phyloP scores from a whole-genome alignment of 768 basidiomycete species.

The Mycena epipterygia region DNA sequence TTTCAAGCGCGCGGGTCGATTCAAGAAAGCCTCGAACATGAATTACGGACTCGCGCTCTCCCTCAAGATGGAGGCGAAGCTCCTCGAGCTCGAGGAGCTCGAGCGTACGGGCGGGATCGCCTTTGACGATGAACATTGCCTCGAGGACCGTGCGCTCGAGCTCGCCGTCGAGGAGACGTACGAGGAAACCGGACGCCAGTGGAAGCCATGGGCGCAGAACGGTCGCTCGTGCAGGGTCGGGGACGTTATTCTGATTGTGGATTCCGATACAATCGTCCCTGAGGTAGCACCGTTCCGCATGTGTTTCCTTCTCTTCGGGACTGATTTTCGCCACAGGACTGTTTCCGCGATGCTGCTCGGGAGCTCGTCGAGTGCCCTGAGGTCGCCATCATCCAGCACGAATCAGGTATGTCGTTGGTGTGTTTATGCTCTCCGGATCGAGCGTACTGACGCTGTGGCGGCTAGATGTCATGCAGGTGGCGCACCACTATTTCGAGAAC shows the following conservation, averaged over 20 bases:
- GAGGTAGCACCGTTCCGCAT: constrained; percentile 65
- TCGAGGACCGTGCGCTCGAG: constrained; percentile 82
- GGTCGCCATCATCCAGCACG: constrained; percentile 92
- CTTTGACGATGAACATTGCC: constrained; percentile 51
- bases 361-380: constrained; percentile 87
- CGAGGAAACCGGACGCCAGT: constrained; percentile 67
- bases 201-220: constrained; percentile 84
- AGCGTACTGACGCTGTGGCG: background rate
- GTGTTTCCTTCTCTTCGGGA: no score
- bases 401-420: constrained; percentile 80
- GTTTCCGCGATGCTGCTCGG: constrained; percentile 90
- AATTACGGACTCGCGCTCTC: constrained; percentile 82
- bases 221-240: constrained; percentile 82
- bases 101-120: constrained; percentile 48
- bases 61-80: constrained; percentile 70
- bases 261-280: constrained; percentile 85
- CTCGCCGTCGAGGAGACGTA: constrained; percentile 82
- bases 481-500: constrained; percentile 91
- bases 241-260: constrained; percentile 84
- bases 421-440: background rate
- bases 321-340: constrained; percentile 80
- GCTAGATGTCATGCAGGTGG: constrained; percentile 92
- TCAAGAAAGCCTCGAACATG: constrained; percentile 95
- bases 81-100: constrained; percentile 59
- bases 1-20: constrained; percentile 87